Conservation (phyloP, 2,329 filamentous ascomycete genomes). For the Trichoderma polysporum region DNA sequence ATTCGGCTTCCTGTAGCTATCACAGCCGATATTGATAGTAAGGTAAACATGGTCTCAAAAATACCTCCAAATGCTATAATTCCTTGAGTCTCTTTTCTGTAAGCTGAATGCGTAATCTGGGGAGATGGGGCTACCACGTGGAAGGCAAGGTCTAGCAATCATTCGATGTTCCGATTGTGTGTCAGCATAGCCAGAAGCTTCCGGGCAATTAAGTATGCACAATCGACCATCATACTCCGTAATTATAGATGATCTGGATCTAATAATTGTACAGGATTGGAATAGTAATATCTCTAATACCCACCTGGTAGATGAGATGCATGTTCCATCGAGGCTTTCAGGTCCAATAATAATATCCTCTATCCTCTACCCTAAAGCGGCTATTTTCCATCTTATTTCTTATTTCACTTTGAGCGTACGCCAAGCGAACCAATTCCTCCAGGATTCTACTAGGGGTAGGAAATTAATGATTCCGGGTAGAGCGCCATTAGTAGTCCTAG, state of each 20-base stretch:
- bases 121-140: background rate
- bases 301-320: background rate
- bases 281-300: background rate
- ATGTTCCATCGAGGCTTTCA: background rate
- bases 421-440: background rate
- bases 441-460: background rate
- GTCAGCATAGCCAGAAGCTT: background rate
- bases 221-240: too few relatives aligned
- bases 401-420: background rate
- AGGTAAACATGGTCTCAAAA: too few relatives aligned
- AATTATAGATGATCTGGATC: too few relatives aligned
- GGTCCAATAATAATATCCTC: too few relatives aligned
- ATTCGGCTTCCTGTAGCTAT: too few relatives aligned
- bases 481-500: background rate
- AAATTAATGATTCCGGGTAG: background rate
- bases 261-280: background rate
- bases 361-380: too few relatives aligned
- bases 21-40: too few relatives aligned
- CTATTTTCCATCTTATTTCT: background rate
- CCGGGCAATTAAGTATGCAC: background rate
- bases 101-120: background rate
- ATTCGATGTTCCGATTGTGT: background rate
- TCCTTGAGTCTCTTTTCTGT: too few relatives aligned
- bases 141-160: background rate
- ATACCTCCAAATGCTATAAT: too few relatives aligned